Base-by-base conservation (phyloP, 106 monocot genomes). In the Platanthera guangdongensis region DNA sequence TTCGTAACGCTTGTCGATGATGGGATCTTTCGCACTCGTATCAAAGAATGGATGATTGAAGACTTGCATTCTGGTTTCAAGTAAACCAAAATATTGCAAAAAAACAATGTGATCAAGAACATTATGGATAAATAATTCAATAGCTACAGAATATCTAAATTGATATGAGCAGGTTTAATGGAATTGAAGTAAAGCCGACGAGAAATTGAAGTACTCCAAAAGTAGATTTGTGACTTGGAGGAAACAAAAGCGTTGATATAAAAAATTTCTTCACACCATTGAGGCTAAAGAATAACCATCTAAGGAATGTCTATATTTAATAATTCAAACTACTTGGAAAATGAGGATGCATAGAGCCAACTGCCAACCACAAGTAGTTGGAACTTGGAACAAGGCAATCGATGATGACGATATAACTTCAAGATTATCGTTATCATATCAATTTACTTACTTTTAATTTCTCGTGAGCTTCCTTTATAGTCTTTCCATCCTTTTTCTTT, bases 381-480 rank as follows among this genome's bases (percentile, higher is more conserved):
- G 3, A 39, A 39, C 39, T 39, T 39, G 39, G 39, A 39, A 39
- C 39, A 39, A 39, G 39, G 39, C 39, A 39, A 39, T 39, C 1
- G 39, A 39, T 39, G 39, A 39, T 39, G 39, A 3, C 39, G 39
- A 39, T 39, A 39, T 8, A 10, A 46, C 10, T 21, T 52, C 30
- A 6, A 22, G 9, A 49, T 55, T 54, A 11, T n/a, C 45, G 15
- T 47, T 4, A 47, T 13, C 45, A 70, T 70, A 14, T 47, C 5
- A 48, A 48, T 50, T 69, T 14, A 75, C 83, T 81, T 80, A 96
- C 96, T 84, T 96, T 96, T 74, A 96, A 78, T 77, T 88, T 90
- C 84, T 96, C 96, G 84, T 96, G 96, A 73, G 96, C 96, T 89
- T 96, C 96, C 79, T 93, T 93, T 57, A 96, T 89, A 7, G 96